Evolutionary conservation across 441 rosid species (phyloP), one percentile per base, ranked within the genome.

Genomic region (Pelargonium citronellum): DNA sequence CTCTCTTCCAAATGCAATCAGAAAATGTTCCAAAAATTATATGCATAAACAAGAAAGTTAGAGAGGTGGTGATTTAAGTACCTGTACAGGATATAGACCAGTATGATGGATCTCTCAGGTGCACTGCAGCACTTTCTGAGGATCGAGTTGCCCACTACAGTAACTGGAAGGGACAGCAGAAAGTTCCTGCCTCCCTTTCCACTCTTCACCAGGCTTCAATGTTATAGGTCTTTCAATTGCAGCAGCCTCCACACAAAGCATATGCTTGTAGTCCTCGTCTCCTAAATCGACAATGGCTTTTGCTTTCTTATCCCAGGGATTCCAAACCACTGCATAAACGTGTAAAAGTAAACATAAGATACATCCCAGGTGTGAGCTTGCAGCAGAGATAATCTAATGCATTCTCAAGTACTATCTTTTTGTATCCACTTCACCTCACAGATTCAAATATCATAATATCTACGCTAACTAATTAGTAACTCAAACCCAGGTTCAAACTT

Each of bases 231-330:
- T 87, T 74, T 91, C 97, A 24, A 87, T 66, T 71, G 91, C 88
- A 68, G 96, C 92, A 16, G 97, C 90, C 83, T 90, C 96, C 12
- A 94, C 94, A 67, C 95, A 90, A 24, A 91, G 79, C 97, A 91
- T 91, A 68, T 87, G 88, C 84, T 87, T 94, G 78, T 89, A 94
- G 41, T 94, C 99, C 30, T 90, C 99, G 80, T 86, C 97, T 60
- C 96, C 97, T 75, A 94, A 82, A 83, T 90, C 99, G 13, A 85
- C 72, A 70, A 94, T 84, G 61, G 90, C 74, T 85, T 85, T 94
- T 74, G 94, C 87, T 69, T 82, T 94, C 82, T 84, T 94, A 74
- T 91, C 95, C 97, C 99, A 91, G 6, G 99, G 97, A 81, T 94
- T 94, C 99, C 97, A 94, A 69, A 91, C 96, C 78, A 91, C 97